These are phyloP conservation scores for Mycotypha africana DNA, from an alignment of 371 early-diverging fungal species.

Conservation along the genomic window DNA sequence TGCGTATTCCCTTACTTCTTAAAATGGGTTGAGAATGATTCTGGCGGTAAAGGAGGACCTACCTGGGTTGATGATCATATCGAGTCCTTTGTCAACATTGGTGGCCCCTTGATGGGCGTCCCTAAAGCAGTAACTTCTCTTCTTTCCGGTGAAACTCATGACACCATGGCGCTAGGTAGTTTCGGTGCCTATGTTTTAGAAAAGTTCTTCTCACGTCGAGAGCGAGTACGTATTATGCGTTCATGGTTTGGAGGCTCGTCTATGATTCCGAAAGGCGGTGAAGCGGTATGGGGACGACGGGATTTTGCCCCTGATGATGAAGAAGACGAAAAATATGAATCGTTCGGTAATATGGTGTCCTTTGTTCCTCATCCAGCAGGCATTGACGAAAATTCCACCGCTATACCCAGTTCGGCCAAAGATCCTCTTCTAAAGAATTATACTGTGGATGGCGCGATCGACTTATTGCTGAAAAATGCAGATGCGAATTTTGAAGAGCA, in stretches of 20 bases:
- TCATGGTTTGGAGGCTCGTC: conserved; percentile 80
- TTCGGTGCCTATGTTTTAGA: conserved; percentile 80
- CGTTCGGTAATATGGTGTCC: conserved; percentile 38
- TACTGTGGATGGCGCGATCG: conserved; percentile 52
- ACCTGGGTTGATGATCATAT: conserved; percentile 83
- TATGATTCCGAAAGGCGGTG: conserved; percentile 88
- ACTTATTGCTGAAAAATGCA: conserved; percentile 48
- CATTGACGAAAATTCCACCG: conserved; percentile 8
- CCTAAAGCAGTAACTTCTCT: conserved; percentile 80
- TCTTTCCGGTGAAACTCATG: conserved; percentile 81
- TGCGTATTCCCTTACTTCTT: conserved; percentile 80
- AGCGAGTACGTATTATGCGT: conserved; percentile 74
- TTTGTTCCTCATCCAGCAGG: conserved; percentile 23
- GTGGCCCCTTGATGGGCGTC: conserved; percentile 85
- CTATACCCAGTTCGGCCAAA: conserved; percentile 1
- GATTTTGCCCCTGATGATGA: conserved; percentile 65
- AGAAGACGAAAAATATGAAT: conserved; percentile 13
- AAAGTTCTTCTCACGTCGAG: conserved; percentile 76
- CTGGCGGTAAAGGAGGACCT: conserved; percentile 71
- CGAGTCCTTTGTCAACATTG: conserved; percentile 81
- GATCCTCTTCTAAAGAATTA: conserved; percentile 26
- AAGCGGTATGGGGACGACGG: conserved; percentile 73
- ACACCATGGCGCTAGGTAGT: conserved; percentile 80
- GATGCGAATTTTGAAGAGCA: conserved; percentile 44
- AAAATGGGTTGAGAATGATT: conserved; percentile 82